phyloP scores from a whole-genome alignment of 192 early-diverging fungal genomes.

The Coemansia biformis region DNA sequence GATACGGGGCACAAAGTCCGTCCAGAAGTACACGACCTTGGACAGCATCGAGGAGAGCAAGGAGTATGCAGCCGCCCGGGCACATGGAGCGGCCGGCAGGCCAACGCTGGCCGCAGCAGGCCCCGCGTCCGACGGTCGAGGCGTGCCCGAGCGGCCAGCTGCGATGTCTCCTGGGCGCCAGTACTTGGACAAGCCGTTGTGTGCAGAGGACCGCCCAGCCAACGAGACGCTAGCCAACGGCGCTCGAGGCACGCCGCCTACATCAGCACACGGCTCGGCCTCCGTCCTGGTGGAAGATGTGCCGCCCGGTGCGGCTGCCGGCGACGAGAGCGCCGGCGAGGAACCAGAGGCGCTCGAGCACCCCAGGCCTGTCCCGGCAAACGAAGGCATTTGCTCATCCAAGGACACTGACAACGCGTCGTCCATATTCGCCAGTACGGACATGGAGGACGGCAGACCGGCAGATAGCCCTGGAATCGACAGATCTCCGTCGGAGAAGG shows the following conservation, averaged over 20 bases:
- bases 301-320: too few relatives aligned
- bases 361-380: too few relatives aligned
- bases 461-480: too few relatives aligned
- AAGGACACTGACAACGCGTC: constrained; percentile 28
- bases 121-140: too few relatives aligned
- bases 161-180: constrained; percentile 13
- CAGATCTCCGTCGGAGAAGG: constrained; percentile 20
- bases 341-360: not conserved
- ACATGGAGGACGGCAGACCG: too few relatives aligned
- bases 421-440: constrained; percentile 39
- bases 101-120: too few relatives aligned
- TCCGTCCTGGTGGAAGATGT: too few relatives aligned
- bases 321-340: too few relatives aligned
- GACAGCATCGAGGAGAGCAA: constrained; percentile 27
- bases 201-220: not conserved
- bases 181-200: constrained; percentile 25
- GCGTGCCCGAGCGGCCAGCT: not conserved
- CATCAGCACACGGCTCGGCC: too few relatives aligned
- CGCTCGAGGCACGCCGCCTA: not conserved
- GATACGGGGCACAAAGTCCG: constrained; percentile 1
- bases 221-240: not conserved
- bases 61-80: too few relatives aligned
- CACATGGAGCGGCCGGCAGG: too few relatives aligned
- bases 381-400: too few relatives aligned
- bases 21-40: constrained; percentile 10